Percentiles rank a stretch among this genome's conserved stretches.
Conservation (phyloP, 495 filamentous ascomycete species). For the Viridothelium virens region DNA sequence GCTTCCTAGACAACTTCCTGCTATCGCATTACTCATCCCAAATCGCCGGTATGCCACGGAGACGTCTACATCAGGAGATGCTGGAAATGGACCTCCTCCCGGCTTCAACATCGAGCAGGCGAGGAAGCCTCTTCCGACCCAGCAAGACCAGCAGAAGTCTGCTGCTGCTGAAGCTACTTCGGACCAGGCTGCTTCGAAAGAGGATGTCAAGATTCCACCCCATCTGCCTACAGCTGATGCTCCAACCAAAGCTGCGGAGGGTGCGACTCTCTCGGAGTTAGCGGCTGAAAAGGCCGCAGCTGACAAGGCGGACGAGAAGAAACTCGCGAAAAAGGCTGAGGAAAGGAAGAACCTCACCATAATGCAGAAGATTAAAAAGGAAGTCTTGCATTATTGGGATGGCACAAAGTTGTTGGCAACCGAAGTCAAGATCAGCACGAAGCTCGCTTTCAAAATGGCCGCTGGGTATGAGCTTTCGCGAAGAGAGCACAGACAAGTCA, state of each 20-base stretch:
- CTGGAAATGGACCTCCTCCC: constrained; percentile 65
- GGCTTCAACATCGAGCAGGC: constrained; percentile 89
- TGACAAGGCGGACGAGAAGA: constrained; percentile 46
- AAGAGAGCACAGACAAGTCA: constrained; percentile 78
- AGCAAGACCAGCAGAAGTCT: constrained; percentile 37
- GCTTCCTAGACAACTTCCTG: constrained; percentile 28
- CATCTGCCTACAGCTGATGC: constrained; percentile 37
- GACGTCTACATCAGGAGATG: constrained; percentile 47
- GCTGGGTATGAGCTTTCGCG: constrained; percentile 94
- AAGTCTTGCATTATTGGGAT: constrained; percentile 94
- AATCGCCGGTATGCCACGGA: constrained; percentile 51
- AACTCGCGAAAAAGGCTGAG: constrained; percentile 57
- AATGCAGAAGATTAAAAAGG: constrained; percentile 86
- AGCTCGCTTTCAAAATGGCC: constrained; percentile 92
- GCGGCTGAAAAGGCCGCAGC: constrained; percentile 41
- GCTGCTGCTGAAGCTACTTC: constrained; percentile 23
- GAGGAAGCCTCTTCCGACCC: constrained; percentile 69
- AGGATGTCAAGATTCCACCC: constrained; percentile 28
- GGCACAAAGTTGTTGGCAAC: constrained; percentile 94
- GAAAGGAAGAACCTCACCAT: constrained; percentile 79
- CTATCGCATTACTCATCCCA: constrained; percentile 37
- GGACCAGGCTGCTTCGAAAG: background rate
- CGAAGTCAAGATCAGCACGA: constrained; percentile 85
- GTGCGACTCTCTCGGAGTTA: constrained; percentile 39
- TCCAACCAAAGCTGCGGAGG: constrained; percentile 42